phyloP scores from a whole-genome alignment of 1,139 yeast genomes.

The Groenewaldozyma sp. region DNA sequence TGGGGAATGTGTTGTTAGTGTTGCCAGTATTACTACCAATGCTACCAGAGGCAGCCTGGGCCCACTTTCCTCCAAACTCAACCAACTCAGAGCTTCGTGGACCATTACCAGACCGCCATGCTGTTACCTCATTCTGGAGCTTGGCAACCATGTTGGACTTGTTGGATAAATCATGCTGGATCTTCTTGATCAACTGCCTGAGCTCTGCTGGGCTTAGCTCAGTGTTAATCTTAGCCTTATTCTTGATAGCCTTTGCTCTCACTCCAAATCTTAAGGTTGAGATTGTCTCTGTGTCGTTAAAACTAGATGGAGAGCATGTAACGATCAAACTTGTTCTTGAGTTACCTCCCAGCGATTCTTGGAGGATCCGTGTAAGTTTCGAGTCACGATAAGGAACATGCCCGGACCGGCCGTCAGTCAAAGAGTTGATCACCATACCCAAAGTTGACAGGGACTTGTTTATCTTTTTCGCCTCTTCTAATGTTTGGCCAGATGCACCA shows the following conservation, averaged over 20 bases:
- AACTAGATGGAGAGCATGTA: conserved; percentile 62
- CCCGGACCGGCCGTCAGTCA: conserved; percentile 58
- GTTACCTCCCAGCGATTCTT: conserved; percentile 83
- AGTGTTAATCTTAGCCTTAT: conserved; percentile 58
- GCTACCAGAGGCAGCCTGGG: too few species aligned
- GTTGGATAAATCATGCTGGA: conserved; percentile 41
- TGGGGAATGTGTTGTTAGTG: not conserved
- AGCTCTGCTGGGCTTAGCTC: conserved; percentile 55
- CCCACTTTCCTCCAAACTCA: conserved; percentile 27
- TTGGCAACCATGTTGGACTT: conserved; percentile 37
- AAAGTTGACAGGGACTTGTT: conserved; percentile 69
- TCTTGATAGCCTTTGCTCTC: conserved; percentile 64
- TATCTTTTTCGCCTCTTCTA: conserved; percentile 80
- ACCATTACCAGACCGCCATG: conserved; percentile 42
- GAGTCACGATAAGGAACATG: conserved; percentile 81
- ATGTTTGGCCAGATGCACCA: conserved; percentile 64
- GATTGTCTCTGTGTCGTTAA: conserved; percentile 59
- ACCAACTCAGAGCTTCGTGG: conserved; percentile 31
- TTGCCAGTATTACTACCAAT: conserved; percentile 1
- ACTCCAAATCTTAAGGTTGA: conserved; percentile 76
- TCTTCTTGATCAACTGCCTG: conserved; percentile 39
- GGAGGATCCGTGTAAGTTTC: conserved; percentile 70
- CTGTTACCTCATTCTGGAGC: conserved; percentile 42
- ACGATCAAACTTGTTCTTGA: conserved; percentile 72
- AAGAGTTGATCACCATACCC: conserved; percentile 73